Conservation (phyloP, 805 yeast species). For the Kregervanrija pseudodelftensis region DNA sequence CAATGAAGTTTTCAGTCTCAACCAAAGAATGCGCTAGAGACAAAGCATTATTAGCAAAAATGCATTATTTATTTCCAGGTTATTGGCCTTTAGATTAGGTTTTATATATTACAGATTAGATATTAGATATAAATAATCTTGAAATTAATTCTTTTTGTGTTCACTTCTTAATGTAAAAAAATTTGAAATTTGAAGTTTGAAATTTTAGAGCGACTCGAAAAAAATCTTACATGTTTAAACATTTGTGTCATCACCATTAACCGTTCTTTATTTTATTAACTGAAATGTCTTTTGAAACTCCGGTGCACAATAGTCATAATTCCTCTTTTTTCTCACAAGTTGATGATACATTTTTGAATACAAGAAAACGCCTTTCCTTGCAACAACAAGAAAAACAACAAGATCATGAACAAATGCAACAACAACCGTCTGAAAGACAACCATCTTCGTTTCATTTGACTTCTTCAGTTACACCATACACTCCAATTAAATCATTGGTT, state of each 20-base stretch:
- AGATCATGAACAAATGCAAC: constrained; percentile 1
- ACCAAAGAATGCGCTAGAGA: constrained; percentile 71
- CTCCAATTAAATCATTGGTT: constrained; percentile 27
- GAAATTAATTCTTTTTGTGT: too few relatives aligned
- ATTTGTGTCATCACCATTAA: too few relatives aligned
- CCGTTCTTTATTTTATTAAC: too few relatives aligned
- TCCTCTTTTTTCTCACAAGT: constrained; percentile 18
- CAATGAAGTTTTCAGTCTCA: constrained; percentile 75
- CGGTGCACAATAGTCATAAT: not conserved
- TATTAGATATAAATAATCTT: too few relatives aligned
- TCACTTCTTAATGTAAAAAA: too few relatives aligned
- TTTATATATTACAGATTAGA: too few relatives aligned
- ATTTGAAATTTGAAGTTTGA: too few relatives aligned
- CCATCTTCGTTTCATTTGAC: not conserved
- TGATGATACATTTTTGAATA: constrained; percentile 23
- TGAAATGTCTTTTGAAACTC: too few relatives aligned
- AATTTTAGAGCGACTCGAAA: too few relatives aligned
- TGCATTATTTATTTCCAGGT: constrained; percentile 87
- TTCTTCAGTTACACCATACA: constrained; percentile 12
- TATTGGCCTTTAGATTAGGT: constrained; percentile 54
- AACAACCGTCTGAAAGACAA: not conserved
- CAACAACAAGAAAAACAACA: not conserved
- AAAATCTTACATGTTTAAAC: too few relatives aligned
- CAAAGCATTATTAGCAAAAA: constrained; percentile 63
- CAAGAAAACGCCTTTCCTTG: constrained; percentile 11